These are phyloP conservation scores for Guyanaporus albipodus DNA, from an alignment of 768 basidiomycete species.

Conservation along the genomic window DNA sequence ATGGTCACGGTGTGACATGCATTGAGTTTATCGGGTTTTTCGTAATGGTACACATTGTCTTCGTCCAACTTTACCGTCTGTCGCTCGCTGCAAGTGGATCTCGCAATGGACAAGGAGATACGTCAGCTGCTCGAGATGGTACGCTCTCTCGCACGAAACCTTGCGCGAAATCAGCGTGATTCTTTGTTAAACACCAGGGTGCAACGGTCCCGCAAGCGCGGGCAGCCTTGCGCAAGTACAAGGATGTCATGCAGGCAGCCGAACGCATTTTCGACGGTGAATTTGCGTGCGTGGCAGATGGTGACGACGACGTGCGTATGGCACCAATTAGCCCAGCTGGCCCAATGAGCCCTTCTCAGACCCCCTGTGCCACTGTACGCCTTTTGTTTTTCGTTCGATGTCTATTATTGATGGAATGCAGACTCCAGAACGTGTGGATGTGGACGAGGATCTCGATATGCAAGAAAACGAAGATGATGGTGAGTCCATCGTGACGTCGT, in stretches of 20 bases:
- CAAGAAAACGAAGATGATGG: conserved; percentile 53
- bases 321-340: conserved; percentile 21
- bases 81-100: neutral
- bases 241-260: conserved; percentile 91
- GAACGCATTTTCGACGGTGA: conserved; percentile 82
- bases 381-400: neutral
- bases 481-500: conserved; percentile 15
- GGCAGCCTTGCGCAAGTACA: conserved; percentile 75
- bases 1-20: conserved; percentile 23
- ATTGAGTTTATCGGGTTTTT: conserved; percentile 19
- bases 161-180: neutral
- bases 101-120: conserved; percentile 49
- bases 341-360: conserved; percentile 28
- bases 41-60: conserved; percentile 19
- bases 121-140: conserved; percentile 66
- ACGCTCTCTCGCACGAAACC: conserved; percentile 6
- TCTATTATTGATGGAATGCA: conserved; percentile 23
- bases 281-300: conserved; percentile 65
- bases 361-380: conserved; percentile 25
- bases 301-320: conserved; percentile 51
- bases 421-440: conserved; percentile 59
- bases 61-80: conserved; percentile 1
- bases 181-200: conserved; percentile 48
- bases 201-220: conserved; percentile 77
- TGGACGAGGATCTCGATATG: conserved; percentile 45